Evolutionary conservation across 179 eudicot species (phyloP).

Genomic region (Vitellaria paradoxa): DNA sequence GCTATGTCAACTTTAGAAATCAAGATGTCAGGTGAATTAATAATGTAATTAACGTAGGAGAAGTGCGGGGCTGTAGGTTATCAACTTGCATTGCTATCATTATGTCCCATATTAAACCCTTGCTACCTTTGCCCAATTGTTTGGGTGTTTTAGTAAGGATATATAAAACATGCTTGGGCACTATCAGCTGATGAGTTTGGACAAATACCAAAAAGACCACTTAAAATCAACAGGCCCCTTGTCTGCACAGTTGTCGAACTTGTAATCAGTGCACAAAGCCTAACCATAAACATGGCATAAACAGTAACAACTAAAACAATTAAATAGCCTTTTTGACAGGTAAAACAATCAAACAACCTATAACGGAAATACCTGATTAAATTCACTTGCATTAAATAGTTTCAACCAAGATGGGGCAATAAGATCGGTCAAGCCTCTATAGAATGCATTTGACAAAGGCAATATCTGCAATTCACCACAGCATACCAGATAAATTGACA

Average conservation of each 20-base stretch:
- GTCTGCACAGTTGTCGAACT: neutral
- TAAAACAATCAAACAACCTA: neutral
- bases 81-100: too few species aligned
- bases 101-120: too few species aligned
- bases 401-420: constrained; percentile 95
- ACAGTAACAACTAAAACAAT: neutral
- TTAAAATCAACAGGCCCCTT: too few species aligned
- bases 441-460: constrained; percentile 89
- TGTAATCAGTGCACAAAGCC: neutral
- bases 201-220: too few species aligned
- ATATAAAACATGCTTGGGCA: too few species aligned
- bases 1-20: too few species aligned
- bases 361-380: constrained; percentile 73
- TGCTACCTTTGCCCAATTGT: too few species aligned
- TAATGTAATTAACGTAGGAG: too few species aligned
- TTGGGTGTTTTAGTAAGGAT: too few species aligned
- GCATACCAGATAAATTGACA: constrained; percentile 17
- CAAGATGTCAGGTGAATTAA: too few species aligned
- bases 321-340: neutral
- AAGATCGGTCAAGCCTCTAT: constrained; percentile 88
- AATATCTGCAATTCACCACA: constrained; percentile 54
- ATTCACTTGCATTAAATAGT: constrained; percentile 93
- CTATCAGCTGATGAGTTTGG: too few species aligned
- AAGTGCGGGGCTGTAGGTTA: too few species aligned
- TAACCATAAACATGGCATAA: neutral